A percentile compares a stretch with the other conserved stretches of the same genome.
phyloP scores from a whole-genome alignment of 495 filamentous ascomycete genomes.

The Penicillium pancosmium region DNA sequence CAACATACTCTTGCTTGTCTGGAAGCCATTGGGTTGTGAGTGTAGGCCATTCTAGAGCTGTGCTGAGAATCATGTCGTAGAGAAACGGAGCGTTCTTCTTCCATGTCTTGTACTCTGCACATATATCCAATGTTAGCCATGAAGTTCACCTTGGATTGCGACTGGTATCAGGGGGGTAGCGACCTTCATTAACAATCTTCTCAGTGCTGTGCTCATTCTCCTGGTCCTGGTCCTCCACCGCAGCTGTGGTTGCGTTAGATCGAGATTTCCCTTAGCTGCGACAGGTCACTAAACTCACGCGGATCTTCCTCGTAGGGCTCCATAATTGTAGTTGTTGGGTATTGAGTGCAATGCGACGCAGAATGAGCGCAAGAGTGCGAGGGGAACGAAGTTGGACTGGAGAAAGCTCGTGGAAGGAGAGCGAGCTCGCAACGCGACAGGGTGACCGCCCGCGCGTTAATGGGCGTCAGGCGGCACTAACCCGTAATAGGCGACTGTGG shows the following conservation, averaged over 20 bases:
- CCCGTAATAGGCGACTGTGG: constrained; percentile 22
- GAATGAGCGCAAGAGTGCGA: not conserved
- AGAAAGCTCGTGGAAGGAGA: constrained; percentile 13
- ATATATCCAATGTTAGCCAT: not conserved
- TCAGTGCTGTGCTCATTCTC: constrained; percentile 76
- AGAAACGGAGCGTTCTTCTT: constrained; percentile 99
- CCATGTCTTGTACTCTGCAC: constrained; percentile 99
- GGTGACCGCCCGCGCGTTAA: constrained; percentile 39
- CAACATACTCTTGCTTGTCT: constrained; percentile 79
- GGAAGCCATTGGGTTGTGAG: constrained; percentile 98
- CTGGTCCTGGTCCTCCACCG: constrained; percentile 56
- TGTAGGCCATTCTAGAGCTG: constrained; percentile 96
- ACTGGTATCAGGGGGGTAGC: not conserved
- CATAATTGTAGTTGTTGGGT: constrained; percentile 25
- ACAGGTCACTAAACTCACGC: constrained; percentile 16
- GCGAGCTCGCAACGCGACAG: constrained; percentile 23
- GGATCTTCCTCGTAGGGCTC: constrained; percentile 46
- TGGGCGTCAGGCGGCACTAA: constrained; percentile 33
- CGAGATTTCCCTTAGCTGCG: constrained; percentile 15
- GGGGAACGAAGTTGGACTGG: not conserved
- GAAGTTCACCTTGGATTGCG: not conserved
- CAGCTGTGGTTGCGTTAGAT: constrained; percentile 28
- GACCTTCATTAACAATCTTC: constrained; percentile 94
- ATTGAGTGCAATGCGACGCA: constrained; percentile 2
- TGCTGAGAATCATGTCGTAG: constrained; percentile 94